phyloP scores from a whole-genome alignment of 1,284 basidiomycete genomes.

The Ceratobasidium sp. region DNA sequence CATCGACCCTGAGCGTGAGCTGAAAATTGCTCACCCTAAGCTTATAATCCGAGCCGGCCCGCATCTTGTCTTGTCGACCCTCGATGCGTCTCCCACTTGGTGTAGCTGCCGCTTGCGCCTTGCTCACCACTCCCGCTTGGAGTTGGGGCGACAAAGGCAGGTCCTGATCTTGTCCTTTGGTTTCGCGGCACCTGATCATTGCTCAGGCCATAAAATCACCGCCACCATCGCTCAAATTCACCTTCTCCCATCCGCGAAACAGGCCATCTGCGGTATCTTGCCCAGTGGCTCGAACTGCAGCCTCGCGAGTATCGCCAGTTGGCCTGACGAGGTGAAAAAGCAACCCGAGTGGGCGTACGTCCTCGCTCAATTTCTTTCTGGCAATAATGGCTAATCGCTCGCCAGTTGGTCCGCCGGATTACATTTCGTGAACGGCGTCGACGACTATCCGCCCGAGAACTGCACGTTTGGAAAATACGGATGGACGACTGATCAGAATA shows the following conservation, averaged over 20 bases:
- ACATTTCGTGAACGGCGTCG: constrained; percentile 76
- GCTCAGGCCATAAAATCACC: constrained; percentile 84
- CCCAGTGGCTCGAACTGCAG: constrained; percentile 66
- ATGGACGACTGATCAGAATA: constrained; percentile 76
- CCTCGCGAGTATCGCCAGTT: constrained; percentile 79
- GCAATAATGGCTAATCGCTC: constrained; percentile 42
- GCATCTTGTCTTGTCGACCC: too few species aligned
- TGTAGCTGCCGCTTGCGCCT: background rate
- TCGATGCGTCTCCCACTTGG: too few species aligned
- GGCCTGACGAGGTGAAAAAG: constrained; percentile 77
- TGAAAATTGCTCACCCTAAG: too few species aligned
- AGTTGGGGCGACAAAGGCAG: constrained; percentile 4
- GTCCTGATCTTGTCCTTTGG: background rate
- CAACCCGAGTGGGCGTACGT: constrained; percentile 55
- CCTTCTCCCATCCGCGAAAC: constrained; percentile 75
- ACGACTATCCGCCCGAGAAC: constrained; percentile 75
- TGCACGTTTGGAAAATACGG: constrained; percentile 80
- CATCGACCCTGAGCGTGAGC: too few species aligned
- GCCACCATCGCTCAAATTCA: constrained; percentile 94
- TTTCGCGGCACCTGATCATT: background rate
- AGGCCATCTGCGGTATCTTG: constrained; percentile 70
- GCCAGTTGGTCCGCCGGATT: constrained; percentile 49
- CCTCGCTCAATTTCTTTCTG: background rate
- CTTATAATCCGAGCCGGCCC: too few species aligned
- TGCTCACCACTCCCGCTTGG: background rate